Conservation (phyloP, 108 stramenopile genomes). For the Parmales sp. region DNA sequence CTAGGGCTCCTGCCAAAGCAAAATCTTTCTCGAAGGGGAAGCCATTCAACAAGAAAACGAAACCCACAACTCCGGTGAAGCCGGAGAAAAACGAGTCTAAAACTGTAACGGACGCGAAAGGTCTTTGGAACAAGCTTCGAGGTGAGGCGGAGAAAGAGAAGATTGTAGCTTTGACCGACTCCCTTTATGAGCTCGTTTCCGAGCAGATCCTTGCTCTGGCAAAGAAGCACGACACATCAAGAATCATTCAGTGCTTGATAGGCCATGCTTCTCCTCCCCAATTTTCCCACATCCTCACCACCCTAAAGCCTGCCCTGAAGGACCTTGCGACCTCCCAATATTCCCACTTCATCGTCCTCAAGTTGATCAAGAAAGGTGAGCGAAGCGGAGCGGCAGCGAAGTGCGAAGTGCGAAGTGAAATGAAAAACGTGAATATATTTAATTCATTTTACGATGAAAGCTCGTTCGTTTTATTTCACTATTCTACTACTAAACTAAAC, state of each 20-base stretch:
- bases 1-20: too few species aligned
- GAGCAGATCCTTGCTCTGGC: constrained; percentile 67
- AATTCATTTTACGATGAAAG: too few species aligned
- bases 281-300: background rate
- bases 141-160: constrained; percentile 62
- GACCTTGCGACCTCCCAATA: constrained; percentile 81
- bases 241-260: constrained; percentile 74
- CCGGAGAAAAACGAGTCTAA: too few species aligned
- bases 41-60: too few species aligned
- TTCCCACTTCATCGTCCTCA: constrained; percentile 77
- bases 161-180: constrained; percentile 42
- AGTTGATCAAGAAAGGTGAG: constrained; percentile 73
- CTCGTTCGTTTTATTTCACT: too few species aligned
- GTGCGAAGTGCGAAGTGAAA: too few species aligned
- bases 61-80: too few species aligned
- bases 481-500: too few species aligned
- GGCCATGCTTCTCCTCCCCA: constrained; percentile 54
- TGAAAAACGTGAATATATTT: too few species aligned
- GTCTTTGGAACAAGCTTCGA: constrained; percentile 70
- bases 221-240: constrained; percentile 80
- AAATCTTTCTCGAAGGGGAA: too few species aligned
- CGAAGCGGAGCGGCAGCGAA: constrained; percentile 45
- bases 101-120: constrained; percentile 65
- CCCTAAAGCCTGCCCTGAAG: constrained; percentile 15
- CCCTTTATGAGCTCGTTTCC: constrained; percentile 56